Percentiles rank a stretch among this genome's conserved stretches.
phyloP scores from a whole-genome alignment of 148 eudicot genomes.

The Dysphania ambrosioides region DNA sequence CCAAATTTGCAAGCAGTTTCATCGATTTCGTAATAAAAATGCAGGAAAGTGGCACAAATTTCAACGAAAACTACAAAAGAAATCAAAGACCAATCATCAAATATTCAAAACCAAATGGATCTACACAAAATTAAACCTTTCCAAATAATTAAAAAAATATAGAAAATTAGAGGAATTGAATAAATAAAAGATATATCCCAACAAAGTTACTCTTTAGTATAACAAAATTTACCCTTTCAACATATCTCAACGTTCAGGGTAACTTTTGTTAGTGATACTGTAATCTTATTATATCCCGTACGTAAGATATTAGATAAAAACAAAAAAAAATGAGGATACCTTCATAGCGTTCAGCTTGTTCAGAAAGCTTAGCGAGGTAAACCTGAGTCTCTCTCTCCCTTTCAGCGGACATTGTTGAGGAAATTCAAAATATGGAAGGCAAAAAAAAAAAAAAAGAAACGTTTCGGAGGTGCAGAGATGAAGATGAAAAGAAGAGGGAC shows the following conservation, averaged over 20 bases:
- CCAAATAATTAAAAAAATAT: too few species aligned
- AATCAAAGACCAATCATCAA: neutral
- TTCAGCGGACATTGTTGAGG: constrained; percentile 56
- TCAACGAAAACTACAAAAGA: neutral
- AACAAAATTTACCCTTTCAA: too few species aligned
- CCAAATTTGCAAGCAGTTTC: too few species aligned
- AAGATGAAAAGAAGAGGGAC: too few species aligned
- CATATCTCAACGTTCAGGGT: too few species aligned
- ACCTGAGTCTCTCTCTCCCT: constrained; percentile 82
- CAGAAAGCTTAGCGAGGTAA: constrained; percentile 80
- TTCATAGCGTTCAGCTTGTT: constrained; percentile 91
- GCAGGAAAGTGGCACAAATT: neutral
- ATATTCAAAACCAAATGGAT: neutral
- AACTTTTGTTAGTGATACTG: too few species aligned
- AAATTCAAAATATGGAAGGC: too few species aligned
- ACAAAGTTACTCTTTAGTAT: too few species aligned
- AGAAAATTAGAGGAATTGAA: too few species aligned
- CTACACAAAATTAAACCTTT: neutral
- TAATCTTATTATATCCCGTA: too few species aligned
- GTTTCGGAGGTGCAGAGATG: neutral
- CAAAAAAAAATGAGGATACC: constrained; percentile 31
- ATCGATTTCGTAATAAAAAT: neutral
- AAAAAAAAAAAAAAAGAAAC: neutral
- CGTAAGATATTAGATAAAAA: too few species aligned
- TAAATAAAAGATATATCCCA: too few species aligned